Base-by-base conservation (phyloP, 202 grass and related monocot genomes). In the Setaria italica region DNA sequence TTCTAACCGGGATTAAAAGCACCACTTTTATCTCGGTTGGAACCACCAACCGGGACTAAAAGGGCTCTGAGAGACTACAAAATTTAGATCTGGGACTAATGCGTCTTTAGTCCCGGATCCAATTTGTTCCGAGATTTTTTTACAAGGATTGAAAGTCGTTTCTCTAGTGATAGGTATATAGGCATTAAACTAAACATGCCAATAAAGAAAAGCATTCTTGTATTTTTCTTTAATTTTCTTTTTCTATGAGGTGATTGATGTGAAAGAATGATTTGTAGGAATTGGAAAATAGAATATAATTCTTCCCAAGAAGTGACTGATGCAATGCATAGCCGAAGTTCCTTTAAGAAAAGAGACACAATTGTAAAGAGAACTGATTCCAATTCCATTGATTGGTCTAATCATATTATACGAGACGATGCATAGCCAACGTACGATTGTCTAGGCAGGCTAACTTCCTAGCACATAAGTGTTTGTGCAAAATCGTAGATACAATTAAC, bases 231-330 rank as follows among this genome's bases (percentile, higher is more conserved):
- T 51, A 41, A 41, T 30, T 49, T 37, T 1, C 42, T 19, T 62
- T 42, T 37, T 5, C 1, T 30, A 45, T 30, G 34, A 32, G 48
- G 11, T 74, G 78, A 55, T 54, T 73, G 76, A 72, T 53, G 35
- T 74, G 77, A 75, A 74, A 47, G 59, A 67, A 81, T 19, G 29
- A 35, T 42, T 67, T 66, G 48, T 34, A 9, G 43, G 32, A 45
- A 62, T 16, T 19, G 39, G 56, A 74, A 71, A 67, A 80, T 81
- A 46, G 68, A 80, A 66, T 80, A 48, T 34, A 55, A 66, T 74
- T 86, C 77, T 74, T 35, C 58, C 5, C 33, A 6, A 56, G 68
- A 80, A 81, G 77, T 75, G 77, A 87, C n/a, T 81, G 77, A 56
- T 86, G 35, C 59, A 53, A 39, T 41, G 30, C 48, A 60, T 58